Conservation (phyloP, 495 filamentous ascomycete genomes). For the Hypoxylon perforatum region DNA sequence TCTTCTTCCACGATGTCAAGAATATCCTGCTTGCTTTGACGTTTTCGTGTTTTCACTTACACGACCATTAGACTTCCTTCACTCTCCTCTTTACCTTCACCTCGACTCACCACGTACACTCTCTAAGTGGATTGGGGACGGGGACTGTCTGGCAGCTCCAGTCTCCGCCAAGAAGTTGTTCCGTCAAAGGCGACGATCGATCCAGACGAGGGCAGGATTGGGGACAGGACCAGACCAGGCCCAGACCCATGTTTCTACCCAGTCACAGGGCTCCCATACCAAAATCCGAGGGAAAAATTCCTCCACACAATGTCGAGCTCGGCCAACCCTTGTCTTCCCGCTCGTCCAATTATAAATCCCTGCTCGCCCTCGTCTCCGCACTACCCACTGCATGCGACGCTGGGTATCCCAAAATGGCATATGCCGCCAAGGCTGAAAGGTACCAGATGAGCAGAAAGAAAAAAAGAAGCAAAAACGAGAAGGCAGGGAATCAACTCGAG, state of each 20-base stretch:
- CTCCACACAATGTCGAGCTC: conserved; percentile 42
- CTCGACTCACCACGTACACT: no score
- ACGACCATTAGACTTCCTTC: no score
- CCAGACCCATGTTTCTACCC: conserved; percentile 23
- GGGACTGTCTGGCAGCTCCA: conserved; percentile 12
- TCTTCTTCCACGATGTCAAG: no score
- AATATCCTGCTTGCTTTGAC: no score
- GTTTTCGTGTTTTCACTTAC: no score
- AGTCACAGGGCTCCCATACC: conserved; percentile 35
- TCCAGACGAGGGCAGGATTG: conserved; percentile 30
- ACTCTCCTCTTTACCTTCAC: no score
- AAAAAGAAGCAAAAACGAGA: conserved; percentile 3
- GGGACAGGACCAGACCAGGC: conserved; percentile 17
- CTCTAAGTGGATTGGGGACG: no score
- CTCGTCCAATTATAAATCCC: conserved; percentile 38
- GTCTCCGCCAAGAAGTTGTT: conserved; percentile 33
- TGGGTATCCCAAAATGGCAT: conserved; percentile 25
- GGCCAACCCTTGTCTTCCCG: conserved; percentile 37
- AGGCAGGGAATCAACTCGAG: conserved; percentile 1
- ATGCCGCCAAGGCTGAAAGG: conserved; percentile 22
- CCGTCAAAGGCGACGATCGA: conserved; percentile 40
- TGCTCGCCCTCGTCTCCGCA: conserved; percentile 36
- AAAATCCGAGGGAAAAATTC: conserved; percentile 26
- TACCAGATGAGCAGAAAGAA: conserved; percentile 4
- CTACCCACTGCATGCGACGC: conserved; percentile 25